Base-by-base conservation (phyloP, 179 eudicot genomes). In the Nepenthes alata region DNA sequence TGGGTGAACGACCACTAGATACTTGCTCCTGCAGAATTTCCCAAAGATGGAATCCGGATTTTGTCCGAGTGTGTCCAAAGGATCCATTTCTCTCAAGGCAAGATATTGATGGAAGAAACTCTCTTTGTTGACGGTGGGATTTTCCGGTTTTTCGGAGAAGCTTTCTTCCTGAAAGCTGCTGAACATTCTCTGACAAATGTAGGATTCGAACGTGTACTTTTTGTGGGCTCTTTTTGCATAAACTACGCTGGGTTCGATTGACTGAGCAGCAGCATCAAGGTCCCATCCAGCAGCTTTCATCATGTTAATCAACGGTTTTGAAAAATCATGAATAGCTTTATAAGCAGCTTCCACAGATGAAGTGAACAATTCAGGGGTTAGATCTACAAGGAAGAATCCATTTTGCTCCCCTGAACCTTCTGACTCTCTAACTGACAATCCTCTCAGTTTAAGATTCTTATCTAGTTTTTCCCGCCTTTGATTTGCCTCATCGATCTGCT, bases 281-380 rank as follows among this genome's bases (percentile, higher is more conserved):
- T 91, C 98, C 98, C 98, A 88, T 16, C 85, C 87, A 53, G 95
- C 98, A 2, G 95, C 91, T 76, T 86, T 86, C 98, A 91, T 91
- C 98, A 88, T 86, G 83, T 89, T 91, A 75, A 91, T 89, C 63
- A 91, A 68, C 3, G 96, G 96, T 74, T 89, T 89, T n/a, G 96
- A 86, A 68, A 89, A 91, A 69, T 84, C 93, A 48, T 89, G 96
- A 67, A 91, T 91, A 68, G 95, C 91, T 75, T 70, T 83, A 65
- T 72, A 86, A 55, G 91, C 81, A 72, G 84, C 73, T 73, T 91
- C 95, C 50, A 84, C 89, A 36, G 79, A 75, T 47, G 89, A 77
- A 56, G 73, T 84, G 69, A 88, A 91, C 44, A 91, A 77, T 50
- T 86, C 89, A 35, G 87, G 95, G 50, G 87, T 81, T 74, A 88